These are phyloP conservation scores for Thraustochytrium sp. DNA, from an alignment of 352 stramenopile species.

Conservation along the genomic window DNA sequence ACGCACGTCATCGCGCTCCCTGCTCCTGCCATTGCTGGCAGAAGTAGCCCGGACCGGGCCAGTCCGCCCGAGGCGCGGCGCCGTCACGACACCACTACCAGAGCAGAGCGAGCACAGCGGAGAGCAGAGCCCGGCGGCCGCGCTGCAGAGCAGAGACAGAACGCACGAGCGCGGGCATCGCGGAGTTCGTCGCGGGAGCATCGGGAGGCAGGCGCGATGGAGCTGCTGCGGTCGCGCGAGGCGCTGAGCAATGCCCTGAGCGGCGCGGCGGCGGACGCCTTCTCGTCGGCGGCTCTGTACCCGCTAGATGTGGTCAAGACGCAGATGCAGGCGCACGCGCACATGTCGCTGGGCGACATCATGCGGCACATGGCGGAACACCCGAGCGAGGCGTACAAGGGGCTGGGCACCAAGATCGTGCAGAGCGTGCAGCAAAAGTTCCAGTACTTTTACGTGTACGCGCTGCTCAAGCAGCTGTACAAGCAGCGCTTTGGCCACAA, in stretches of 20 bases:
- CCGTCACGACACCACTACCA: too few species aligned
- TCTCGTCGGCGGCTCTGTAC: conserved; percentile 62
- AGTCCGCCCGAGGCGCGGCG: too few species aligned
- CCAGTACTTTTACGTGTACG: conserved; percentile 80
- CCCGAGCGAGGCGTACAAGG: conserved; percentile 58
- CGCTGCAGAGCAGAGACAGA: not conserved
- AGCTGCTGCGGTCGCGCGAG: not conserved
- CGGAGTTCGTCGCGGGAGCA: not conserved
- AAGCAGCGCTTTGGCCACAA: conserved; percentile 62
- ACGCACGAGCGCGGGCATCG: not conserved
- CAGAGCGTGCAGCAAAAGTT: conserved; percentile 77
- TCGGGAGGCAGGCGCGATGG: not conserved
- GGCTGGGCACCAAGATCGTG: conserved; percentile 72
- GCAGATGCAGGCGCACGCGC: conserved; percentile 68
- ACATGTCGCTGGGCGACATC: conserved; percentile 57
- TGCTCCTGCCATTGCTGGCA: too few species aligned
- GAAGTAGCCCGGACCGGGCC: too few species aligned
- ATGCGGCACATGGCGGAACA: conserved; percentile 47
- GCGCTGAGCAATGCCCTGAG: conserved; percentile 39
- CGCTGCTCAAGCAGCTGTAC: conserved; percentile 52
- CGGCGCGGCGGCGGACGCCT: conserved; percentile 21
- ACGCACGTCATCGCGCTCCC: too few species aligned
- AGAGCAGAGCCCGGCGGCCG: too few species aligned
- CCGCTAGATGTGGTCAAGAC: conserved; percentile 78
- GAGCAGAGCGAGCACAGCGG: too few species aligned